Evolutionary conservation across 345 rosid genomes (phyloP).

Genomic region (Populus deltoides): DNA sequence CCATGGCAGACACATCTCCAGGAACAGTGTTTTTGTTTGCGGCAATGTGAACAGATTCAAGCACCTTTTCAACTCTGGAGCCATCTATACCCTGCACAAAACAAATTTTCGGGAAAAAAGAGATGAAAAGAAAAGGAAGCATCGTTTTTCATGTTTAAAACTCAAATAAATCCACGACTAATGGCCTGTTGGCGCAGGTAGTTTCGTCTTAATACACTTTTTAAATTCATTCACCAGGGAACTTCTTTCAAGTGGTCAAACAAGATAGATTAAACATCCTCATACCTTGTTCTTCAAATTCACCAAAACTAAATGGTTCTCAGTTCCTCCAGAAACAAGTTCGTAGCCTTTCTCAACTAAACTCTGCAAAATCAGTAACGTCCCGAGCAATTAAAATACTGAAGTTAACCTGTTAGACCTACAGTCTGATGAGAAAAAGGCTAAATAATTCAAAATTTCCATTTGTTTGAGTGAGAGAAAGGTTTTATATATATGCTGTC

Average conservation of each 20-base stretch:
- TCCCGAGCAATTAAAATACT: slow-evolving; percentile 7
- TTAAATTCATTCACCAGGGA: background rate
- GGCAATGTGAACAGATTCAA: slow-evolving; percentile 97
- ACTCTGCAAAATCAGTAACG: slow-evolving; percentile 44
- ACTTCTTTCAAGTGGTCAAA: slow-evolving; percentile 5
- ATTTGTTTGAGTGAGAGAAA: background rate
- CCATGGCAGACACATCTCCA: slow-evolving; percentile 99
- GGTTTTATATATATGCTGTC: background rate
- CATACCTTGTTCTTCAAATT: slow-evolving; percentile 86
- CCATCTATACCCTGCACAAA: slow-evolving; percentile 81
- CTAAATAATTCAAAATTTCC: background rate
- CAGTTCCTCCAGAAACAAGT: slow-evolving; percentile 97
- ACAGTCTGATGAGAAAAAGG: background rate
- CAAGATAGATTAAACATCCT: slow-evolving; percentile 8
- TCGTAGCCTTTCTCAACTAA: slow-evolving; percentile 65
- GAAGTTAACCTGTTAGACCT: background rate
- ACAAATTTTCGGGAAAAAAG: background rate
- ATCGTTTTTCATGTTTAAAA: background rate
- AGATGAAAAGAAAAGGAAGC: background rate
- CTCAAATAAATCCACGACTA: background rate
- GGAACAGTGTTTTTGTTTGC: slow-evolving; percentile 99
- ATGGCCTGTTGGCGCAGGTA: background rate
- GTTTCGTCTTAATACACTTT: background rate
- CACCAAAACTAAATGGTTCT: slow-evolving; percentile 94
- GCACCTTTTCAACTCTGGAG: slow-evolving; percentile 93